Percentiles rank a stretch among this genome's conserved stretches.
Evolutionary conservation across 2,329 filamentous ascomycete species (phyloP).

Genomic region (Fusarium sulawesiense): DNA sequence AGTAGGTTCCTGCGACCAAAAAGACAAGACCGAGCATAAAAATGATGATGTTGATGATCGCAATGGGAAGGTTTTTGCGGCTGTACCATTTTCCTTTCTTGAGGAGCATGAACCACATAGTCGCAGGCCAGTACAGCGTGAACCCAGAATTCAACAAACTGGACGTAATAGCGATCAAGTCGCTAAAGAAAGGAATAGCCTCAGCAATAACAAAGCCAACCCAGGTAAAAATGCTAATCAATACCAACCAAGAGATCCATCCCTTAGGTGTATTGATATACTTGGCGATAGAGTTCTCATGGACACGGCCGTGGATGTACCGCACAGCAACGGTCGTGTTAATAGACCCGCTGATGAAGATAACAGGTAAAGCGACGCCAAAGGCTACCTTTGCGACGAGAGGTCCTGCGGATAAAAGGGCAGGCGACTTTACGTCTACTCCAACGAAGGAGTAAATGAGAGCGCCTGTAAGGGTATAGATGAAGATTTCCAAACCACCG

Average conservation of each 20-base stretch:
- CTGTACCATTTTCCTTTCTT: slow-evolving; percentile 41
- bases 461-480: slow-evolving; percentile 72
- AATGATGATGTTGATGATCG: slow-evolving; percentile 32
- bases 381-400: slow-evolving; percentile 55
- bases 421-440: slow-evolving; percentile 68
- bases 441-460: slow-evolving; percentile 76
- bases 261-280: slow-evolving; percentile 45
- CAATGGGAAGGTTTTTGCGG: slow-evolving; percentile 25
- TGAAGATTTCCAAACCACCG: slow-evolving; percentile 66
- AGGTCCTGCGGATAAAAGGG: slow-evolving; percentile 69
- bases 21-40: slow-evolving; percentile 34
- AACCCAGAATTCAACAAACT: slow-evolving; percentile 58
- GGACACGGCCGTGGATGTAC: slow-evolving; percentile 51
- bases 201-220: slow-evolving; percentile 64
- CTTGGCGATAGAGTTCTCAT: slow-evolving; percentile 36
- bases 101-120: slow-evolving; percentile 55
- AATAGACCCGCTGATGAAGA: slow-evolving; percentile 76
- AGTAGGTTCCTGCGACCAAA: slow-evolving; percentile 34
- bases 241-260: slow-evolving; percentile 65
- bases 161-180: slow-evolving; percentile 66
- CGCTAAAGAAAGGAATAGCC: slow-evolving; percentile 77
- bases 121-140: slow-evolving; percentile 54
- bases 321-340: slow-evolving; percentile 58
- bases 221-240: slow-evolving; percentile 66
- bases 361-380: slow-evolving; percentile 71